These are phyloP conservation scores for Ophiostoma australiae DNA, from an alignment of 2,329 filamentous ascomycete species.

Conservation along the genomic window DNA sequence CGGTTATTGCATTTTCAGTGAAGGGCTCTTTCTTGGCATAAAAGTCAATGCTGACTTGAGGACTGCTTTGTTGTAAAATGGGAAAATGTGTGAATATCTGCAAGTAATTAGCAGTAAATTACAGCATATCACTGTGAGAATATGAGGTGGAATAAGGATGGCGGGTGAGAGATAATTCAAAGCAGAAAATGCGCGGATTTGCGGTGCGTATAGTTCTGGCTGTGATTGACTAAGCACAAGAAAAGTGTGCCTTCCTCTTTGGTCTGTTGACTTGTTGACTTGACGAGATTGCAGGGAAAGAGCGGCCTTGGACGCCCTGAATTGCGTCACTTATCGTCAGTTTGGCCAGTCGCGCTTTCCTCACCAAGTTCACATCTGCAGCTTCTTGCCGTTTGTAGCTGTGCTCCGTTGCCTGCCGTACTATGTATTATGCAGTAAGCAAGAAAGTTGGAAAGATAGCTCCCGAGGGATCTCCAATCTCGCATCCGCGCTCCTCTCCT, in stretches of 20 bases:
- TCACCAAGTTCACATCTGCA: neutral
- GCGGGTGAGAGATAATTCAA: neutral
- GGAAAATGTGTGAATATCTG: neutral
- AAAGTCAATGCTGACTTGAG: neutral
- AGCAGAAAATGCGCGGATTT: neutral
- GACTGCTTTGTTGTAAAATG: neutral
- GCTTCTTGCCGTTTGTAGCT: neutral
- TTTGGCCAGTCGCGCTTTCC: slow-evolving; percentile 12
- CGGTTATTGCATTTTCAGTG: neutral
- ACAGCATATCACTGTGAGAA: neutral
- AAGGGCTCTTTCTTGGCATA: slow-evolving; percentile 1
- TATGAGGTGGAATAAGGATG: neutral
- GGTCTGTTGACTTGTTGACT: neutral
- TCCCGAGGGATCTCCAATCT: slow-evolving; percentile 8
- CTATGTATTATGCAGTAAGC: neutral
- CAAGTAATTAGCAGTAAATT: neutral
- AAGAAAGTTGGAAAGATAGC: neutral
- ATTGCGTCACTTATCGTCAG: neutral
- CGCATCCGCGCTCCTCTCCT: neutral
- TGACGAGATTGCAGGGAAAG: slow-evolving; percentile 1
- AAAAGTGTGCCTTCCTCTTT: neutral
- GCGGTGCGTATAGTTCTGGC: neutral
- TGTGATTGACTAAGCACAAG: neutral
- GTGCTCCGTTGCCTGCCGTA: slow-evolving; percentile 2
- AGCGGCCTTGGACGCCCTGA: neutral